Conservation (phyloP, 768 basidiomycete species). For the Auriculariales sp. region DNA sequence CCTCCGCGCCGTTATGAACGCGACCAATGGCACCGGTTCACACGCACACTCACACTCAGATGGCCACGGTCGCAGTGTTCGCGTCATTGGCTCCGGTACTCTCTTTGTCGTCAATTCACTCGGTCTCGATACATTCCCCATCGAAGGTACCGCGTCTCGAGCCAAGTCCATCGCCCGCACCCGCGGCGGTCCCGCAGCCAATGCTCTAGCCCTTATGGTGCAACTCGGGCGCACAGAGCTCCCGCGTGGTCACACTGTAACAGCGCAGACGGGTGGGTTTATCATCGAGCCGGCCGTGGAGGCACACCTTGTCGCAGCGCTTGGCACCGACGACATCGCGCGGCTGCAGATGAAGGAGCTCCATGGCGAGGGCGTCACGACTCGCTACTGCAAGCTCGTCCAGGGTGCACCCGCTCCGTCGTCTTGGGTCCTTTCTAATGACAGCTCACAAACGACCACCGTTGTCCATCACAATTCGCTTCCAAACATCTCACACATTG, state of each 20-base stretch:
- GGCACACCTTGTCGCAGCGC: conserved; percentile 55
- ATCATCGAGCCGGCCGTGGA: conserved; percentile 28
- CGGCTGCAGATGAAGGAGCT: conserved; percentile 46
- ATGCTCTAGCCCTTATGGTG: conserved; percentile 52
- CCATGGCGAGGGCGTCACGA: conserved; percentile 51
- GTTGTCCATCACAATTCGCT: conserved; percentile 81
- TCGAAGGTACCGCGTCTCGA: conserved; percentile 41
- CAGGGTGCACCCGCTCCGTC: conserved; percentile 57
- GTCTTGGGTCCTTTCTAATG: conserved; percentile 58
- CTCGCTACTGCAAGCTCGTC: conserved; percentile 62
- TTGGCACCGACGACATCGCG: conserved; percentile 62
- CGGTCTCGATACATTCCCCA: conserved; percentile 42
- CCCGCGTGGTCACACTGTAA: not conserved
- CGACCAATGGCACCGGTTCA: too few relatives aligned
- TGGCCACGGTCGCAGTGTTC: conserved; percentile 10
- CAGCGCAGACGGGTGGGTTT: not conserved
- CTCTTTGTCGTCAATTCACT: conserved; percentile 69
- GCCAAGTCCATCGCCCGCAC: conserved; percentile 55
- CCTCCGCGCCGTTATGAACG: not conserved
- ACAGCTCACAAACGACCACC: conserved; percentile 43
- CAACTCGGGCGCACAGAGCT: conserved; percentile 26
- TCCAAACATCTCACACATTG: conserved; percentile 76
- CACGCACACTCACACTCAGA: not conserved
- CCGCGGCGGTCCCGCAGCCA: conserved; percentile 61
- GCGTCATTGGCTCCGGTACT: conserved; percentile 67